Conservation (phyloP, 768 basidiomycete genomes). For the Daedalea quercina region DNA sequence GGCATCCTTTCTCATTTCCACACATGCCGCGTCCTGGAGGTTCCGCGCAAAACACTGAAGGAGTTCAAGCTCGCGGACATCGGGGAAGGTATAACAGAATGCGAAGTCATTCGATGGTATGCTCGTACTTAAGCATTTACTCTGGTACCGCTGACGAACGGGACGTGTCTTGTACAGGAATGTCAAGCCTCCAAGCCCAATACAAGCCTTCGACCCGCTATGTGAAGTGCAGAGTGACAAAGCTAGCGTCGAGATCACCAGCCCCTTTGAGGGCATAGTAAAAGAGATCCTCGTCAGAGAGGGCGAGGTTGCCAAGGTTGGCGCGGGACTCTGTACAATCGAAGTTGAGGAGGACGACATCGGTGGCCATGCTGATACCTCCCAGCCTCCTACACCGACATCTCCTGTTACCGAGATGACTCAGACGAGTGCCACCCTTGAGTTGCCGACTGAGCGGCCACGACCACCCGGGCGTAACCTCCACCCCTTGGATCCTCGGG, state of each 20-base stretch:
- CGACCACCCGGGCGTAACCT: slow-evolving; percentile 18
- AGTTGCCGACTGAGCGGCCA: slow-evolving; percentile 4
- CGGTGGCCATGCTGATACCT: background rate
- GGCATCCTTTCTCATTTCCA: slow-evolving; percentile 27
- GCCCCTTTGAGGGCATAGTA: slow-evolving; percentile 74
- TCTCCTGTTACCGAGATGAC: background rate
- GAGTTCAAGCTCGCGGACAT: slow-evolving; percentile 80
- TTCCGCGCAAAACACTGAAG: slow-evolving; percentile 33
- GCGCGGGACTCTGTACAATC: slow-evolving; percentile 69
- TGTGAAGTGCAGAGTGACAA: slow-evolving; percentile 91
- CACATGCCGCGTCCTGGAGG: slow-evolving; percentile 21
- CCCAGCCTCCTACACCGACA: background rate
- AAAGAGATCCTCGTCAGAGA: slow-evolving; percentile 69
- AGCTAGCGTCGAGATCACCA: slow-evolving; percentile 86
- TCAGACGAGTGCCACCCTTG: background rate
- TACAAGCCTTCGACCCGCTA: slow-evolving; percentile 64
- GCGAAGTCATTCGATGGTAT: slow-evolving; percentile 79
- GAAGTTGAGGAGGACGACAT: slow-evolving; percentile 62
- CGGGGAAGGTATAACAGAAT: slow-evolving; percentile 88
- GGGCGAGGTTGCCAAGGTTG: slow-evolving; percentile 81
- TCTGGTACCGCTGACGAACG: background rate
- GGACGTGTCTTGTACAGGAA: slow-evolving; percentile 39
- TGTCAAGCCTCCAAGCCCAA: slow-evolving; percentile 41
- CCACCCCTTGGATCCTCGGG: slow-evolving; percentile 65
- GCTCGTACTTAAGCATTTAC: background rate